Evolutionary conservation across 2,329 filamentous ascomycete genomes (phyloP).

Genomic region (Nannizzia gypsea): DNA sequence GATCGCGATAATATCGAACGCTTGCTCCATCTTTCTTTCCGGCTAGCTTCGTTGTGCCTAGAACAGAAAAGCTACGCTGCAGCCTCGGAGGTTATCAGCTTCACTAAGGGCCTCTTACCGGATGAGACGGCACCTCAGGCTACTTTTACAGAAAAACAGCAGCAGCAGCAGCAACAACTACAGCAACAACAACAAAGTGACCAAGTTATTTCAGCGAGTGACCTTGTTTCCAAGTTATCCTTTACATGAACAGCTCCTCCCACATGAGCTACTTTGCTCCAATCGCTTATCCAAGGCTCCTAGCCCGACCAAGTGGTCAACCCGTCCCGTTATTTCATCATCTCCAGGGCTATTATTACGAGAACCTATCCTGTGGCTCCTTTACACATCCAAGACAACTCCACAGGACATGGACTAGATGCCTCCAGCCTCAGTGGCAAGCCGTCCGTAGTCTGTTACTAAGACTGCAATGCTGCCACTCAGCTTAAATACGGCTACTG

Average conservation of each 20-base stretch:
- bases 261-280: background rate
- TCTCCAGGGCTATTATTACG: too few species aligned
- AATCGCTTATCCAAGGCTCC: too few species aligned
- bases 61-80: conserved; percentile 23
- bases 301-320: too few species aligned
- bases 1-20: conserved; percentile 19
- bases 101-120: conserved; percentile 24
- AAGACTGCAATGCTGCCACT: background rate
- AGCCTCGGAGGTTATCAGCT: conserved; percentile 21
- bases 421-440: conserved; percentile 1
- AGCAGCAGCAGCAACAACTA: background rate
- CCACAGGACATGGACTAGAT: background rate
- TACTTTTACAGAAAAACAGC: background rate
- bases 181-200: background rate
- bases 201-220: background rate
- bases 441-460: background rate
- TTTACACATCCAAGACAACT: background rate
- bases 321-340: too few species aligned
- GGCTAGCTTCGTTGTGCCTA: conserved; percentile 29
- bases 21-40: conserved; percentile 26
- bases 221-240: background rate
- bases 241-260: background rate
- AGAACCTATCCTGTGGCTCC: too few species aligned
- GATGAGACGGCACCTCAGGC: conserved; percentile 11
- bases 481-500: background rate